A percentile compares a stretch with the other conserved stretches of the same genome.
Evolutionary conservation across 2,329 filamentous ascomycete genomes (phyloP).

Genomic region (Cordyceps farinosa): DNA sequence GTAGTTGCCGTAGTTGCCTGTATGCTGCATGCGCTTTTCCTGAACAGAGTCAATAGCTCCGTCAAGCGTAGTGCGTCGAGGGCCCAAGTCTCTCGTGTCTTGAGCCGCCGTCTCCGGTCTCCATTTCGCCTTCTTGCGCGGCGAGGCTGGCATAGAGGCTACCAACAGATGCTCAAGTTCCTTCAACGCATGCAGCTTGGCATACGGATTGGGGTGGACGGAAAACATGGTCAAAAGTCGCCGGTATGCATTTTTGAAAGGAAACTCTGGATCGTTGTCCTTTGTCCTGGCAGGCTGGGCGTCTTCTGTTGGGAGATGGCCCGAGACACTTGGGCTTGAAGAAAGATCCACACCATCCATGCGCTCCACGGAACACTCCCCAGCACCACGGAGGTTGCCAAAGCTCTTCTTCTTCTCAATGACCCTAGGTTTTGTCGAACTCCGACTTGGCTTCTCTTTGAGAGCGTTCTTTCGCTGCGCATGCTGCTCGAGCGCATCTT

Average conservation of each 20-base stretch:
- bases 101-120: neutral
- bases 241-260: conserved; percentile 75
- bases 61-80: conserved; percentile 51
- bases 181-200: conserved; percentile 77
- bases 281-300: neutral
- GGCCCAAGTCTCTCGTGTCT: conserved; percentile 32
- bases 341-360: conserved; percentile 28
- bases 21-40: conserved; percentile 58
- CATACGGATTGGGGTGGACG: conserved; percentile 81
- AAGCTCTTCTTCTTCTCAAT: conserved; percentile 68
- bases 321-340: conserved; percentile 12
- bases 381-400: conserved; percentile 55
- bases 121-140: conserved; percentile 34
- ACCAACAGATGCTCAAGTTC: conserved; percentile 81
- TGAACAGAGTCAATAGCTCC: conserved; percentile 68
- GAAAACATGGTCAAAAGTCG: conserved; percentile 81
- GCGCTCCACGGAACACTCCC: conserved; percentile 38
- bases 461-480: conserved; percentile 39
- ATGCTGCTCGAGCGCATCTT: conserved; percentile 51
- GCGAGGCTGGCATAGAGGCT: conserved; percentile 55
- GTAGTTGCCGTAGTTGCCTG: conserved; percentile 2
- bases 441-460: conserved; percentile 39
- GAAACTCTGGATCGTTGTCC: conserved; percentile 54
- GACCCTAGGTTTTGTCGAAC: conserved; percentile 46
- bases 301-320: conserved; percentile 13